phyloP scores from a whole-genome alignment of 208 protist species.

The Trypanosoma melophagium region DNA sequence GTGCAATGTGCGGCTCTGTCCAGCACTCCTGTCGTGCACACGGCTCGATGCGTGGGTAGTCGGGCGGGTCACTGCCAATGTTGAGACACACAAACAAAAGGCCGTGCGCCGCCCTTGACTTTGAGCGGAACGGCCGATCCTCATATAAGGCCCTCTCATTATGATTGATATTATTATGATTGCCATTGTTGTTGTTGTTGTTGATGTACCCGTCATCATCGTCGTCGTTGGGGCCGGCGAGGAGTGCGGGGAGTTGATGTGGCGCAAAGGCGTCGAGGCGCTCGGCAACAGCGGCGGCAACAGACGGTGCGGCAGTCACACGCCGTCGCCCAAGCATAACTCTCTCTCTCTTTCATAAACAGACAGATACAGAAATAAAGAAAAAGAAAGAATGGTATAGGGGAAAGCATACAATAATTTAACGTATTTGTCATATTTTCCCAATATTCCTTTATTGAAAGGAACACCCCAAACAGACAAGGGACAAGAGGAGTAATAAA shows the following conservation, averaged over 20 bases:
- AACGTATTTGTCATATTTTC: background rate
- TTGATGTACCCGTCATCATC: no score
- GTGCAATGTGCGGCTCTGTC: slow-evolving; percentile 89
- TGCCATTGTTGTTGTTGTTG: no score
- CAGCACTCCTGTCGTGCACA: slow-evolving; percentile 97
- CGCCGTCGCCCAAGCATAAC: slow-evolving; percentile 26
- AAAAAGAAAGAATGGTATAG: slow-evolving; percentile 2
- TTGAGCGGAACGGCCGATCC: slow-evolving; percentile 25
- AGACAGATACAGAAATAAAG: slow-evolving; percentile 20
- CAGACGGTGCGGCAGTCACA: slow-evolving; percentile 3
- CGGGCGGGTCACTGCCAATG: slow-evolving; percentile 97
- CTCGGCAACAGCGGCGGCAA: slow-evolving; percentile 52
- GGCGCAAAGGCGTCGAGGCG: slow-evolving; percentile 69
- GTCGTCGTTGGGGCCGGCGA: slow-evolving; percentile 42
- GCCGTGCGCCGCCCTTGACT: slow-evolving; percentile 58
- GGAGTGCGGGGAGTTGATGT: slow-evolving; percentile 57
- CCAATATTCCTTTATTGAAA: background rate
- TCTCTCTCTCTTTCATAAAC: background rate
- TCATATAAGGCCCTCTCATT: no score
- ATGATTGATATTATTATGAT: no score
- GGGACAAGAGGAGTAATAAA: no score
- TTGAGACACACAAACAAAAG: slow-evolving; percentile 96
- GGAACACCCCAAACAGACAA: no score
- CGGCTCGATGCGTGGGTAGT: slow-evolving; percentile 93
- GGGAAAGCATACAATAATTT: no score